phyloP scores from a whole-genome alignment of 805 yeast genomes.

The Soucietia sequanensis region DNA sequence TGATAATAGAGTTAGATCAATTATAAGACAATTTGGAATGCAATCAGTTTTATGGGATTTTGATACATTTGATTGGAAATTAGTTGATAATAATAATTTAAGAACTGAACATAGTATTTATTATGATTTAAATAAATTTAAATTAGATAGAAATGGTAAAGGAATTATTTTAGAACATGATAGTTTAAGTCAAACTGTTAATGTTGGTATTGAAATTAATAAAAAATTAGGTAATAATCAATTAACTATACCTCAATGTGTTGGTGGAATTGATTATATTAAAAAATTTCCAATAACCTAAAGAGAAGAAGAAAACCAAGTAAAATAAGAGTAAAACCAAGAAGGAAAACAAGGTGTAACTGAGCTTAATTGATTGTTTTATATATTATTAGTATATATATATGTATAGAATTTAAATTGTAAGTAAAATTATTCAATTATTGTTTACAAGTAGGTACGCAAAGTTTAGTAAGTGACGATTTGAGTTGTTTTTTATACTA shows the following conservation, averaged over 20 bases:
- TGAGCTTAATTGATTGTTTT: no score
- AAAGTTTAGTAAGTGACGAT: no score
- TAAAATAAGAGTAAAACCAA: no score
- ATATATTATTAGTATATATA: no score
- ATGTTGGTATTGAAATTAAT: constrained; percentile 60
- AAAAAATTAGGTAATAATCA: constrained; percentile 59
- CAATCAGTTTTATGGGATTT: constrained; percentile 88
- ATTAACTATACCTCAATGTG: constrained; percentile 77
- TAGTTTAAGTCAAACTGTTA: constrained; percentile 61
- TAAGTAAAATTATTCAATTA: no score
- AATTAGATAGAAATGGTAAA: constrained; percentile 16
- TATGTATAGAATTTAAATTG: no score
- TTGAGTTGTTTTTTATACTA: no score
- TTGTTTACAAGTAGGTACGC: no score
- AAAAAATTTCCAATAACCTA: no score
- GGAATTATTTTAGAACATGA: constrained; percentile 92
- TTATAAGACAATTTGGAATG: constrained; percentile 81
- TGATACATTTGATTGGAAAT: constrained; percentile 90
- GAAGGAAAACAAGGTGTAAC: no score
- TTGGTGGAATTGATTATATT: constrained; percentile 62
- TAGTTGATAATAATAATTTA: constrained; percentile 41
- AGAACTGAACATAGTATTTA: constrained; percentile 54
- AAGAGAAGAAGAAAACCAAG: no score
- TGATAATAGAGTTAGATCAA: constrained; percentile 80
- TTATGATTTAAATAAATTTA: constrained; percentile 57